phyloP scores from a whole-genome alignment of 2,329 filamentous ascomycete genomes.

The Neobulgaria alba region DNA sequence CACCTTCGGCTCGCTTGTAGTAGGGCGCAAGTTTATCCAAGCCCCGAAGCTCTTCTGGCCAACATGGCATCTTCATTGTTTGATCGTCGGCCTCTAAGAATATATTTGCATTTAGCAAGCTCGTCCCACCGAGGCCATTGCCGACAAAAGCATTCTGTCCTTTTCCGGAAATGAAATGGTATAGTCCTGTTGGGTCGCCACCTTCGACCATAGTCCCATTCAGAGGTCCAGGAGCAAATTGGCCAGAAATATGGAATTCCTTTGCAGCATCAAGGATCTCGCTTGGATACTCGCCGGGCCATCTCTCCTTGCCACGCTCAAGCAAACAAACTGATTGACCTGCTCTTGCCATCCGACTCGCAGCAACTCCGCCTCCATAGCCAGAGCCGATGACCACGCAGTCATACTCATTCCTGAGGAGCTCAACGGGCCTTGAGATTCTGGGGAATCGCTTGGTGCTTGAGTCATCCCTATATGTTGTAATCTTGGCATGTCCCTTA shows the following conservation, averaged over 20 bases:
- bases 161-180: slow-evolving; percentile 53
- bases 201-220: slow-evolving; percentile 36
- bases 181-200: slow-evolving; percentile 52
- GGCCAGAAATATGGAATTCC: slow-evolving; percentile 49
- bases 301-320: slow-evolving; percentile 55
- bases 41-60: slow-evolving; percentile 49
- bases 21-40: slow-evolving; percentile 40
- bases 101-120: slow-evolving; percentile 59
- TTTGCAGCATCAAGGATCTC: slow-evolving; percentile 37
- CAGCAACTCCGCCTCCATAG: slow-evolving; percentile 59
- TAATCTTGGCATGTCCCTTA: slow-evolving; percentile 22
- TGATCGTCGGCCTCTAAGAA: slow-evolving; percentile 51
- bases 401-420: slow-evolving; percentile 52
- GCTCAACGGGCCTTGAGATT: slow-evolving; percentile 47
- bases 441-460: slow-evolving; percentile 36
- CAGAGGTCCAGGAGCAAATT: slow-evolving; percentile 37
- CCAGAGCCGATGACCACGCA: slow-evolving; percentile 61
- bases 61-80: slow-evolving; percentile 44
- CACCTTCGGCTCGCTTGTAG: slow-evolving; percentile 44
- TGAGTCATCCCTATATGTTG: slow-evolving; percentile 26
- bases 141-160: slow-evolving; percentile 48
- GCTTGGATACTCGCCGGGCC: slow-evolving; percentile 57
- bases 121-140: slow-evolving; percentile 52
- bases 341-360: slow-evolving; percentile 53
- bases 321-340: slow-evolving; percentile 54